Conservation (phyloP, 1,284 basidiomycete genomes). For the Cystobasidium slooffiae region DNA sequence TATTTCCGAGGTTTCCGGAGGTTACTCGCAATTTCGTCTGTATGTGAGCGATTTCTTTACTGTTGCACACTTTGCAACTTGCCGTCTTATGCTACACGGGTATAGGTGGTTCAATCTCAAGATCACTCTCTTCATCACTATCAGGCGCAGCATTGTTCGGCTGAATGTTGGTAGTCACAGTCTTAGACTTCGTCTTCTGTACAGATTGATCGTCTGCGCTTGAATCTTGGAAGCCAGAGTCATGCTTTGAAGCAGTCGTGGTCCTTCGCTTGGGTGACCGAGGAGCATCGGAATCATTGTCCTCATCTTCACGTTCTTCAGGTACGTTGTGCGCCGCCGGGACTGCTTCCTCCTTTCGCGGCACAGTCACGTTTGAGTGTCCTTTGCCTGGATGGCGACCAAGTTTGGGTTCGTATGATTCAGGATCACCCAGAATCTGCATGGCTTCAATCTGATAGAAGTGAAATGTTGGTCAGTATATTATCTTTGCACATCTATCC, state of each 20-base stretch:
- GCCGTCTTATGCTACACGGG: neutral
- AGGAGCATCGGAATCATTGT: neutral
- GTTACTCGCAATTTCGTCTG: neutral
- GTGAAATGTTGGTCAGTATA: neutral
- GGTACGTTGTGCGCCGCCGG: neutral
- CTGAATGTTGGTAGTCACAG: neutral
- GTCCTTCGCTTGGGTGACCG: neutral
- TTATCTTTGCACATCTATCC: neutral
- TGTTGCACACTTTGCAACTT: neutral
- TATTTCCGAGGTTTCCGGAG: no score
- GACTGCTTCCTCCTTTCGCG: neutral
- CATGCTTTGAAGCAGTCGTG: neutral
- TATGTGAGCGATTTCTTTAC: neutral
- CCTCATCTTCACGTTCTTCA: neutral
- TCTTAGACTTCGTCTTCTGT: neutral
- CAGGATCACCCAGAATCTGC: slow-evolving; percentile 4
- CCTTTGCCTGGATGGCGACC: slow-evolving; percentile 29
- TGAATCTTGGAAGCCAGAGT: slow-evolving; percentile 13
- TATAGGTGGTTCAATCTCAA: slow-evolving; percentile 39
- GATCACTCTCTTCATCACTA: slow-evolving; percentile 35
- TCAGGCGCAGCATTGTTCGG: neutral
- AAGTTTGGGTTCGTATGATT: slow-evolving; percentile 25
- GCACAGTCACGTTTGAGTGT: slow-evolving; percentile 23
- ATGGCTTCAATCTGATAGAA: slow-evolving; percentile 27
- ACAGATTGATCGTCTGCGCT: slow-evolving; percentile 2